Evolutionary conservation across 2,329 filamentous ascomycete genomes (phyloP).

Genomic region (Cladosporium sp.): DNA sequence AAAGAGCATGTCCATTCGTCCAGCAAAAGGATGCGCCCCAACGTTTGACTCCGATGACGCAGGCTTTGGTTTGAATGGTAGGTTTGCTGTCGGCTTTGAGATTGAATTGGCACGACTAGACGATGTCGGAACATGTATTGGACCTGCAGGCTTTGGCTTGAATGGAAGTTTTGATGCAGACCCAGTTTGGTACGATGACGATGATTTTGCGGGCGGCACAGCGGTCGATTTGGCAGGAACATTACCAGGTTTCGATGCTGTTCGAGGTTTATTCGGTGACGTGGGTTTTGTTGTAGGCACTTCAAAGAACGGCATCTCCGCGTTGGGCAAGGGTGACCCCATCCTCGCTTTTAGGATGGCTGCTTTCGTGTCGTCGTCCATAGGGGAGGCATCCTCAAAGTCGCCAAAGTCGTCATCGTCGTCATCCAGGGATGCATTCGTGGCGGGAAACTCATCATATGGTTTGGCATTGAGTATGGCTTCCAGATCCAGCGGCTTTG

Average conservation of each 20-base stretch:
- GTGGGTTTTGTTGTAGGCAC: background rate
- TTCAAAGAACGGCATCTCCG: conserved; percentile 10
- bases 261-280: background rate
- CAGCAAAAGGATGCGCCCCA: conserved; percentile 30
- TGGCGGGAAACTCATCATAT: conserved; percentile 14
- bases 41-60: conserved; percentile 9
- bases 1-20: conserved; percentile 32
- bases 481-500: conserved; percentile 33
- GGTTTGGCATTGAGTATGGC: conserved; percentile 20
- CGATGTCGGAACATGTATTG: background rate
- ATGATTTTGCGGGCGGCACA: background rate
- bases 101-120: background rate
- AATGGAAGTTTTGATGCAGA: conserved; percentile 2
- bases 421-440: conserved; percentile 30
- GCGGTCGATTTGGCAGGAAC: background rate
- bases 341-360: conserved; percentile 7
- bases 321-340: conserved; percentile 3
- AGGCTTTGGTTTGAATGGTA: conserved; percentile 20
- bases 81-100: background rate
- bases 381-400: conserved; percentile 40
- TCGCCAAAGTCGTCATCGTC: conserved; percentile 53
- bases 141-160: conserved; percentile 4
- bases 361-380: conserved; percentile 3
- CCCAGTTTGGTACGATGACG: background rate
- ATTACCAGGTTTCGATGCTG: background rate